A percentile compares a stretch with the other conserved stretches of the same genome.
Evolutionary conservation across 352 stramenopile genomes (phyloP).

Genomic region (Phytophthora sojae): DNA sequence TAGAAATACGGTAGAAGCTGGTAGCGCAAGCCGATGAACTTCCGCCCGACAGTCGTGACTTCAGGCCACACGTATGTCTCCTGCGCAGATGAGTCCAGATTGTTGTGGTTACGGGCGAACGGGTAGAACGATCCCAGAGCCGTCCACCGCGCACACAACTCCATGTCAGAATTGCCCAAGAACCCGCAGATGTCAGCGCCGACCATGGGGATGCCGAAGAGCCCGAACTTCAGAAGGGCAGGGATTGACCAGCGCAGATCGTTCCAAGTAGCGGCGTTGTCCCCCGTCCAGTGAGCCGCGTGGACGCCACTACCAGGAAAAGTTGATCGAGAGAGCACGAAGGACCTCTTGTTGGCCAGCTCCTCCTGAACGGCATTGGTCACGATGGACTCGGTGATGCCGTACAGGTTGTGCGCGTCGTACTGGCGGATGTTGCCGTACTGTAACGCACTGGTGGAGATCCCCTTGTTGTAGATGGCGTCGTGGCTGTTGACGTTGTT

Average conservation of each 20-base stretch:
- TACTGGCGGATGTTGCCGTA: slow-evolving; percentile 70
- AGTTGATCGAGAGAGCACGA: slow-evolving; percentile 77
- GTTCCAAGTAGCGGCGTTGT: slow-evolving; percentile 83
- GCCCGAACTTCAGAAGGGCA: slow-evolving; percentile 71
- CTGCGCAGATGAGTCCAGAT: slow-evolving; percentile 28
- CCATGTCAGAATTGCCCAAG: slow-evolving; percentile 53
- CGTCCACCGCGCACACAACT: slow-evolving; percentile 83
- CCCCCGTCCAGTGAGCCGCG: slow-evolving; percentile 81
- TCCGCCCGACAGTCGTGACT: slow-evolving; percentile 51
- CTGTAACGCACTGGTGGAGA: slow-evolving; percentile 65
- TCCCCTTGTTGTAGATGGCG: slow-evolving; percentile 65
- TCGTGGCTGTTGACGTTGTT: slow-evolving; percentile 56
- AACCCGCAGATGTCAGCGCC: slow-evolving; percentile 86
- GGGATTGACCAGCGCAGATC: slow-evolving; percentile 77
- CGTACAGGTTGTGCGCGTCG: slow-evolving; percentile 86
- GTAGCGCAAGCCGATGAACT: slow-evolving; percentile 78
- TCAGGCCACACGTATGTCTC: slow-evolving; percentile 75
- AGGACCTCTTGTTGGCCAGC: slow-evolving; percentile 64
- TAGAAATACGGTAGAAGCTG: slow-evolving; percentile 82
- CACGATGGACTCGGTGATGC: slow-evolving; percentile 74
- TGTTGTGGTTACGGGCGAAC: slow-evolving; percentile 88
- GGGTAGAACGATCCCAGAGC: slow-evolving; percentile 77
- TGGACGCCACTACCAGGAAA: slow-evolving; percentile 74
- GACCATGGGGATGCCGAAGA: slow-evolving; percentile 87
- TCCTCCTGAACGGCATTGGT: slow-evolving; percentile 63